Evolutionary conservation across 2,329 filamentous ascomycete genomes (phyloP), one percentile per base, ranked within the genome.

Genomic region (Fusarium tuaranense): DNA sequence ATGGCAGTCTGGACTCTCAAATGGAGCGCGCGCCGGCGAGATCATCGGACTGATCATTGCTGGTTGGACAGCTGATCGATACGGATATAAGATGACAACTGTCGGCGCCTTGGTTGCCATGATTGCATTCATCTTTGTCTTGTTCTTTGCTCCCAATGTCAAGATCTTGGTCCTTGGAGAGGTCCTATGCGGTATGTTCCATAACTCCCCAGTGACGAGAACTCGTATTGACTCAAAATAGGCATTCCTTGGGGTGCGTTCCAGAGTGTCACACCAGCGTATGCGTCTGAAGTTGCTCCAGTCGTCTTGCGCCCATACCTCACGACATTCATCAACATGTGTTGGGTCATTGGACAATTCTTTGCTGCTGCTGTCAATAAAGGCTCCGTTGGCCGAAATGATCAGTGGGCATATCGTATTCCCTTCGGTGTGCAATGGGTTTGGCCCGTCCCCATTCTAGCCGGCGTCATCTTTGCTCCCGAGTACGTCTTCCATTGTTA

Each of bases 1-100:
- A 1, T 92, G 90, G 90, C 89, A 91, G 78, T 87, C 87, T 1
- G 89, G 85, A 0, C 77, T 92, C 4, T 86, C 85, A 8, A 90
- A 90, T 66, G 89, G 87, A 18, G 86, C 87, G 0, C 81, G 85
- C 2, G 86, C 86, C 1, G 89, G 89, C 14, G 86, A 89, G 75
- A 88, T 92, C 61, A 74, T 90, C 12, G 90, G 90, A 0, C 80
- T 90, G 2, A 83, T 90, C 30, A 68, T 89, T 25, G 88, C 86
- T n/a, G 89, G 89, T 9, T 87, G 84, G 80, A 78, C 87, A 0
- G 82, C 87, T 1, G 88, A 91, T 66, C 81, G 84, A 2, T 87
- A 83, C 25, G 88, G 88, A 1, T 88, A 88, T 77, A 85, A 85
- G 69, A 83, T 83, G 76, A 89, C 86, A 0, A 87, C 87, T 22